A percentile compares a stretch with the other conserved stretches of the same genome.
These are phyloP conservation scores for Achlya hypogyna DNA, from an alignment of 352 stramenopile genomes.

Conservation along the genomic window DNA sequence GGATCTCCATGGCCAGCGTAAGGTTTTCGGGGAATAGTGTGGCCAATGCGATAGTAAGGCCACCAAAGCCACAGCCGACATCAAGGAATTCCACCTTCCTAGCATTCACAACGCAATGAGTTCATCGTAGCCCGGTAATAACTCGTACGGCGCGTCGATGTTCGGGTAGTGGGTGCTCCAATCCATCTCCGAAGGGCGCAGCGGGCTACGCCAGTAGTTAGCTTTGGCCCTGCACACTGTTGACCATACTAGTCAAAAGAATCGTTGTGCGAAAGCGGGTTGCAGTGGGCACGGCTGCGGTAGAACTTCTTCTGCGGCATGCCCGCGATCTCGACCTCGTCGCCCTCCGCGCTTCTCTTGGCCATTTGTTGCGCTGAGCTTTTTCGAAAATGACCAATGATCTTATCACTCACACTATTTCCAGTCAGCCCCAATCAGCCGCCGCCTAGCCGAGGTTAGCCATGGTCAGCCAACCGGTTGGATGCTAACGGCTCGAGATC, in stretches of 20 bases:
- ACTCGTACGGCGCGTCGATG: conserved; percentile 60
- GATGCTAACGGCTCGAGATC: no score
- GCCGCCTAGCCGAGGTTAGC: no score
- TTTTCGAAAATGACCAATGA: conserved; percentile 1
- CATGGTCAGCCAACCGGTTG: no score
- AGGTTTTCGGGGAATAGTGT: conserved; percentile 88
- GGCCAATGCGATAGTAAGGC: conserved; percentile 91
- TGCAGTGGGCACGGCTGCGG: conserved; percentile 93
- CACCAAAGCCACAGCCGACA: conserved; percentile 96
- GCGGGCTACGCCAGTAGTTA: no score
- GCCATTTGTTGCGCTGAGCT: conserved; percentile 1
- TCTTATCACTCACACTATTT: background rate
- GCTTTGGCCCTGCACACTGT: no score
- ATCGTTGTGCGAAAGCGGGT: conserved; percentile 95
- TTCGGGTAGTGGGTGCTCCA: conserved; percentile 91
- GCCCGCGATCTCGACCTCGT: conserved; percentile 14
- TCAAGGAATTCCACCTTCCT: conserved; percentile 91
- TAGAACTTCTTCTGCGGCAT: conserved; percentile 95
- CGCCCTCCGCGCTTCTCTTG: conserved; percentile 7
- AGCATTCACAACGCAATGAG: conserved; percentile 1
- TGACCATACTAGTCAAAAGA: conserved; percentile 84
- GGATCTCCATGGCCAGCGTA: conserved; percentile 96
- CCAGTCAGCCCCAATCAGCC: background rate
- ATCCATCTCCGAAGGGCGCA: conserved; percentile 82
- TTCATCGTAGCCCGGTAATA: background rate